Base-by-base conservation (phyloP, 2,329 filamentous ascomycete genomes). In the Neofusicoccum parvum region DNA sequence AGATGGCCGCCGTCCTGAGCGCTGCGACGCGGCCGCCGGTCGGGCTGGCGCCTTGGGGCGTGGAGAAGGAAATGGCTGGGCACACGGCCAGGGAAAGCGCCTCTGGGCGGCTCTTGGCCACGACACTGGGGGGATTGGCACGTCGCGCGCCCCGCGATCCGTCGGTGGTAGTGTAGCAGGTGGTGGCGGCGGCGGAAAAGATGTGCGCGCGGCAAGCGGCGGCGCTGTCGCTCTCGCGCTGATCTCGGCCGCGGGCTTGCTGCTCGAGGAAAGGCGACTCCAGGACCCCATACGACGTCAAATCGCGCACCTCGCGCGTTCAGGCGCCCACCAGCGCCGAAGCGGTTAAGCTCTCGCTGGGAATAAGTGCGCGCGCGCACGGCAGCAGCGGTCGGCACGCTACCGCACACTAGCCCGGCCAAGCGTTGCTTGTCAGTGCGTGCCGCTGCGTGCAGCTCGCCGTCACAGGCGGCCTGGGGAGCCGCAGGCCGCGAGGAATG, bases 201-300 rank as follows among this genome's bases (percentile, higher is more conserved):
- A 43, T 46, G 14, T 27, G 49, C 43, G 53, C 53, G 56, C 56
- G 56, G 56, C 56, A 48, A 48, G 56, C 56, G 43, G 56, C 56
- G 56, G 56, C 56, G 56, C 56, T 37, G 56, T 60, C 56, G 56
- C 56, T 60, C 56, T 48, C 56, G 43, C 43, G 56, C 56, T 60
- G 56, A 60, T 60, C 56, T 60, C 56, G 56, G 56, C 56, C 43
- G n/a, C 56, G 11, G 43, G 41, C n/a, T 20, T 46, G 56, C 32
- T 60, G 56, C 50, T 53, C 32, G n/a, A 17, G 49, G 49, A 36
- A 37, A 36, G 56, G 34, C 50, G 50, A 54, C 50, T 59, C 54
- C 54, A 59, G 54, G 56, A 39, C 59, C 34, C 59, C 59, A 62
- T 58, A 45, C 54, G 56, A 60, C 59, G 45, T 62, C 59, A 62